Evolutionary conservation across 371 early-diverging fungal genomes (phyloP).

Genomic region (Dinochytrium kinnereticum): DNA sequence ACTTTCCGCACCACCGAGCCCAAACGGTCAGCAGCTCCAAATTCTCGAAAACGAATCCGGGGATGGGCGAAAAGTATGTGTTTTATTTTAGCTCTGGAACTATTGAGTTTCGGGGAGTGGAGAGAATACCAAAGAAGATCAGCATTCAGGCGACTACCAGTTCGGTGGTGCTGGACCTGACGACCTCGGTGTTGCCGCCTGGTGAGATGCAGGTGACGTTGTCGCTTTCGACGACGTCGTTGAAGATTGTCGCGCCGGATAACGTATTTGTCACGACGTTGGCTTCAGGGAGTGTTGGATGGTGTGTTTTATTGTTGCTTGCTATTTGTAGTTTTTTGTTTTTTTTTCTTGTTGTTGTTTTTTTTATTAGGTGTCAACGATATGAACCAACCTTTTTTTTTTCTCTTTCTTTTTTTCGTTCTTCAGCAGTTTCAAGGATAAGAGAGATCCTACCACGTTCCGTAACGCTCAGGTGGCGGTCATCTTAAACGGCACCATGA

Average conservation of each 20-base stretch:
- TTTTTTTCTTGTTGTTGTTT: too few relatives aligned
- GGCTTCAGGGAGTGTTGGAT: neutral
- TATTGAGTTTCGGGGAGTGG: neutral
- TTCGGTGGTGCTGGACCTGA: neutral
- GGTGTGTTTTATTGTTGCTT: neutral
- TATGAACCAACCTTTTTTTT: too few relatives aligned
- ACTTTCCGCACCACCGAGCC: neutral
- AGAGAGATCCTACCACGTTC: neutral
- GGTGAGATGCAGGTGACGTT: neutral
- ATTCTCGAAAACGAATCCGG: neutral
- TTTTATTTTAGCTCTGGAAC: neutral
- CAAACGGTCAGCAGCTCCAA: neutral
- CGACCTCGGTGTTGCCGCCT: too few relatives aligned
- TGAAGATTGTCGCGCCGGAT: slow-evolving; percentile 4
- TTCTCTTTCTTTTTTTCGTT: neutral
- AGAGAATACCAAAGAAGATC: neutral
- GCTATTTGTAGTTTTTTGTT: neutral
- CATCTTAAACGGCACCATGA: neutral
- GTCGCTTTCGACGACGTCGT: neutral
- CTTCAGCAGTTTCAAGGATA: neutral
- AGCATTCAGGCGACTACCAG: neutral
- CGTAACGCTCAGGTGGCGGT: neutral
- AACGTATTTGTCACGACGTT: neutral
- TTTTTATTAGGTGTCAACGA: too few relatives aligned
- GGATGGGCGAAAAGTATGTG: neutral